phyloP scores from a whole-genome alignment of 2,329 filamentous ascomycete species.

The Colletotrichum sp. region DNA sequence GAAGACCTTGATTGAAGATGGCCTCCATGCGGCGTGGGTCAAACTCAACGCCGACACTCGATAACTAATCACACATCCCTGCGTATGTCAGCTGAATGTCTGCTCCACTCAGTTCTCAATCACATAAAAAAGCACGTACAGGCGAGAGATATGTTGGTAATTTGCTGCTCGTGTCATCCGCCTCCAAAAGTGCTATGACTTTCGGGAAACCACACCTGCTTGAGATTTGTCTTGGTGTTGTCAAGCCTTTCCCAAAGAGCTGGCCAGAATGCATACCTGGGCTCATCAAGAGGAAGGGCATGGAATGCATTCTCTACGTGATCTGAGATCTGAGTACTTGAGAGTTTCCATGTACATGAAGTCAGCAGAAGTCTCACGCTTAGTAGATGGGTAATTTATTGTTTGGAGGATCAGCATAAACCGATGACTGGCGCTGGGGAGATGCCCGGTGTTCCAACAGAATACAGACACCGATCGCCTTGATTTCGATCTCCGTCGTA shows the following conservation, averaged over 20 bases:
- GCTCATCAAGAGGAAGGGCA: conserved; percentile 63
- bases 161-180: conserved; percentile 61
- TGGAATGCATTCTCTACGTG: conserved; percentile 64
- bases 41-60: conserved; percentile 56
- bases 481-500: conserved; percentile 40
- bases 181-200: conserved; percentile 75
- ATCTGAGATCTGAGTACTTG: conserved; percentile 56
- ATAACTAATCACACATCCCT: conserved; percentile 63
- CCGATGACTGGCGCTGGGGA: conserved; percentile 31
- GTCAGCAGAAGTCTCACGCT: conserved; percentile 34
- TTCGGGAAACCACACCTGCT: conserved; percentile 71
- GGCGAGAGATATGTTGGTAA: conserved; percentile 40
- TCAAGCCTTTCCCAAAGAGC: conserved; percentile 58
- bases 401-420: conserved; percentile 38
- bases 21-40: conserved; percentile 27
- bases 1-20: neutral
- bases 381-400: conserved; percentile 50
- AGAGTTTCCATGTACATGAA: conserved; percentile 46
- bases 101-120: neutral
- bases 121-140: conserved; percentile 32
- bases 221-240: conserved; percentile 45
- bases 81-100: neutral
- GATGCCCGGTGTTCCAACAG: conserved; percentile 47
- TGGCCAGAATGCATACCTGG: conserved; percentile 55
- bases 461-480: conserved; percentile 34